Evolutionary conservation across 768 basidiomycete species (phyloP), one percentile per base, ranked within the genome.

Genomic region (Daedaleopsis sinensis): DNA sequence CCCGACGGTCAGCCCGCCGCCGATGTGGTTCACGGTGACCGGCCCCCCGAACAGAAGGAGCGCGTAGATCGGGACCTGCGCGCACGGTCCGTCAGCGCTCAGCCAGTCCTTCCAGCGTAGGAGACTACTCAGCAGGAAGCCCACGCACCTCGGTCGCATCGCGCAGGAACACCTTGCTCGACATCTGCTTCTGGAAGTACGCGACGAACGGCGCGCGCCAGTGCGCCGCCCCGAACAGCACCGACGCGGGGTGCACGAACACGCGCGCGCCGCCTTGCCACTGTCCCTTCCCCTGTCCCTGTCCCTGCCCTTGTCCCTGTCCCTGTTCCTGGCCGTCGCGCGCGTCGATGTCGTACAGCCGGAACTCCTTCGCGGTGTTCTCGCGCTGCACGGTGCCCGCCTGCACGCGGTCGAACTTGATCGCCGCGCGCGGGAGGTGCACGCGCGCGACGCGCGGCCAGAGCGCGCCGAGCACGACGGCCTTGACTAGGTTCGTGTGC

Each of bases 401-500:
- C 63, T 91, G 89, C 1, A 94, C 83, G 68, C 89, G 86, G 76
- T 96, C 92, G 70, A 93, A 98, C 71, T 90, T 91, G 70, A 90
- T 84, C 10, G 84, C 86, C 16, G 85, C 84, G 58, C 79, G 77
- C 1, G 93, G 94, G 21, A 95, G 80, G 62, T 85, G 81, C 23
- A 96, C 86, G 53, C 86, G 84, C 0, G 88, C 92, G 52, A 95
- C 83, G 32, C 89, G 85, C 2, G 93, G 94, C 84, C 92, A 95
- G 21, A 96, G 80, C 1, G 93, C 94, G 9, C 93, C 94, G 13
- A 94, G 83, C 37, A 97, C 80, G 62, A 95, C 83, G 7, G 87
- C 85, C 73, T 96, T 96, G 68, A 97, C 74, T 24, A 98, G 82
- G 69, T 90, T 93, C 39, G 81, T 78, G 66, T 92, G 86, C 1